These are phyloP conservation scores for Jatropha podagrica DNA, from an alignment of 441 rosid species.

Conservation along the genomic window DNA sequence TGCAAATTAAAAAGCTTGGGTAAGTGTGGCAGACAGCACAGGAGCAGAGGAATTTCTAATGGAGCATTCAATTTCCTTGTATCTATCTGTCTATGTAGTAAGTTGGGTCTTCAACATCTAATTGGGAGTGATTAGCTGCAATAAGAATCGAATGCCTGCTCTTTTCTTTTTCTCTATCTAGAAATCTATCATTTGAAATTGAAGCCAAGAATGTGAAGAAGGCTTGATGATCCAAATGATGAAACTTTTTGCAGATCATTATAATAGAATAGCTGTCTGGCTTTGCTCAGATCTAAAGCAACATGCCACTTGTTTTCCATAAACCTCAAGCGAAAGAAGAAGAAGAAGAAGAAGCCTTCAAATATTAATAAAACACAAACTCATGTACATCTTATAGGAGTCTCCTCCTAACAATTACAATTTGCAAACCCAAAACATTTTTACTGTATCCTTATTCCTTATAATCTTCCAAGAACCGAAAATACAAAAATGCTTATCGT, in stretches of 20 bases:
- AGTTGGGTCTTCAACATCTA: no score
- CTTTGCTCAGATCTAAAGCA: slow-evolving; percentile 27
- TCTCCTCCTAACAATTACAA: slow-evolving; percentile 9
- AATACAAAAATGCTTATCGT: background rate
- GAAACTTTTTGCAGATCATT: slow-evolving; percentile 17
- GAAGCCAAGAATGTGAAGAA: slow-evolving; percentile 29
- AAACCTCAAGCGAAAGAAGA: background rate
- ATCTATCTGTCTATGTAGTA: no score
- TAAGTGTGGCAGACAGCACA: no score
- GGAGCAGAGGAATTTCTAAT: background rate
- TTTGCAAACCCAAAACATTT: background rate
- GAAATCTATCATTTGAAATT: background rate
- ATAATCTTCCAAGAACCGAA: slow-evolving; percentile 11
- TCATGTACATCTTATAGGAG: background rate
- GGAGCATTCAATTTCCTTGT: background rate
- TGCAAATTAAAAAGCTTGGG: background rate
- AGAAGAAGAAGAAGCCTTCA: no score
- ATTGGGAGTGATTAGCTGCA: background rate
- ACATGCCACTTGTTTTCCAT: slow-evolving; percentile 8
- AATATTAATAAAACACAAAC: background rate
- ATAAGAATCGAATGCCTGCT: background rate
- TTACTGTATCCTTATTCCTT: background rate
- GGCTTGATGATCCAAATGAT: slow-evolving; percentile 11
- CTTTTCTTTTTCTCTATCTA: background rate
- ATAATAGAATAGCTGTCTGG: background rate